phyloP scores from a whole-genome alignment of 352 stramenopile species.

The Globisporangium irregulare region DNA sequence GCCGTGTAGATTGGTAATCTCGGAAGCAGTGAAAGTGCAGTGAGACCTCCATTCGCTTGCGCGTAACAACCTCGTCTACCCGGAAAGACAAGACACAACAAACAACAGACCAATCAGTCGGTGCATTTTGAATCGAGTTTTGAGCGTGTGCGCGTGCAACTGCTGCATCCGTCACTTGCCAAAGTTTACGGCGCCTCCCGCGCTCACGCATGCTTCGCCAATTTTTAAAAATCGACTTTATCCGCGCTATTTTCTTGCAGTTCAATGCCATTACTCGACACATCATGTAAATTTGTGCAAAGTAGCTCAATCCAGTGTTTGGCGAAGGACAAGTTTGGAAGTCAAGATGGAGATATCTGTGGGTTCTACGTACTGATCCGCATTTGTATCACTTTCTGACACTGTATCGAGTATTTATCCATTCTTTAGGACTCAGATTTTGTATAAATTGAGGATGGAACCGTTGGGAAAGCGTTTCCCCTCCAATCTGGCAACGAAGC shows the following conservation, averaged over 20 bases:
- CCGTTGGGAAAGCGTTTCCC: not conserved
- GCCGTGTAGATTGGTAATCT: constrained; percentile 24
- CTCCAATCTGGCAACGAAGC: not conserved
- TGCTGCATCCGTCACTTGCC: not conserved
- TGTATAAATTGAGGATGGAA: not conserved
- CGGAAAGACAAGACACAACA: not conserved
- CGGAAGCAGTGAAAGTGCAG: not conserved
- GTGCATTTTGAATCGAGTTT: not conserved
- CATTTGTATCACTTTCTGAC: not conserved
- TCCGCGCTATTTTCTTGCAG: not conserved
- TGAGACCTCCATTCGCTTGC: not conserved
- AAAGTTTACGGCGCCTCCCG: not conserved
- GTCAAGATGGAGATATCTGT: not conserved
- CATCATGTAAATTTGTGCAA: not conserved
- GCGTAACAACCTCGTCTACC: not conserved
- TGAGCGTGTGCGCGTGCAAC: not conserved
- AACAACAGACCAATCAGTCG: not conserved
- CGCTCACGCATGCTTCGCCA: not conserved
- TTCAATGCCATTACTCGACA: not conserved
- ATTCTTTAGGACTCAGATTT: not conserved
- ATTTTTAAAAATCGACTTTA: not conserved
- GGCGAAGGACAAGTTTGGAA: too few species aligned
- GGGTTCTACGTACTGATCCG: not conserved
- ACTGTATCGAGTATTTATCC: not conserved
- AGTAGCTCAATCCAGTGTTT: not conserved